Evolutionary conservation across 2,329 filamentous ascomycete genomes (phyloP).

Genomic region (Hyphodiscus sp.): DNA sequence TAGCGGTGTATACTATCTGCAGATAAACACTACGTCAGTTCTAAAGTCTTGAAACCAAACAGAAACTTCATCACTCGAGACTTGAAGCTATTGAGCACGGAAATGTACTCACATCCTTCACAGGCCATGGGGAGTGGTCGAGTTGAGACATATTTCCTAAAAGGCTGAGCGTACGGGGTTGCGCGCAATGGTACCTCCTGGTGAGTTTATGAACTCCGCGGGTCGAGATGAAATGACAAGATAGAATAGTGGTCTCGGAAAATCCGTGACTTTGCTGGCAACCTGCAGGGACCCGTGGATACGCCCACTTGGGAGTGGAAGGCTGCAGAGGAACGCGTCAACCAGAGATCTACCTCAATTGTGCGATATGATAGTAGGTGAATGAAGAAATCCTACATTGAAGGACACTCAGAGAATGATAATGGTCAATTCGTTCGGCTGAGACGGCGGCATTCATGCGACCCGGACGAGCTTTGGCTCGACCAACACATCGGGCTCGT

Average conservation of each 20-base stretch:
- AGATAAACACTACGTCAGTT: no score
- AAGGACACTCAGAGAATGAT: no score
- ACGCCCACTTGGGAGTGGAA: constrained; percentile 10
- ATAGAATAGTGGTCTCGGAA: background rate
- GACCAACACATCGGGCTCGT: no score
- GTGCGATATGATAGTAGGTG: background rate
- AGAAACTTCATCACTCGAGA: constrained; percentile 7
- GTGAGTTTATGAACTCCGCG: no score
- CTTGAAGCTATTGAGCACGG: background rate
- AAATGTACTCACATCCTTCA: constrained; percentile 38
- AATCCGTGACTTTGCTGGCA: background rate
- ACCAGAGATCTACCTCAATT: background rate
- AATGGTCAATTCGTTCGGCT: no score
- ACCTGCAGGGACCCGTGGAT: constrained; percentile 13
- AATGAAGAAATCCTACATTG: no score
- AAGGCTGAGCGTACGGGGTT: background rate
- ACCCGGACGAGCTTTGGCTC: no score
- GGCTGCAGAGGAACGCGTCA: constrained; percentile 9
- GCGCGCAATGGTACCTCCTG: background rate
- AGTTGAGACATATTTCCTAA: constrained; percentile 35
- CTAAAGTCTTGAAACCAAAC: background rate
- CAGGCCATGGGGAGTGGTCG: constrained; percentile 42
- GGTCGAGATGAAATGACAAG: no score
- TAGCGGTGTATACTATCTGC: constrained; percentile 77
- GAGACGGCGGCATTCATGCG: no score